These are phyloP conservation scores for Metarhizium humberi DNA, from an alignment of 2,329 filamentous ascomycete species.

Conservation along the genomic window DNA sequence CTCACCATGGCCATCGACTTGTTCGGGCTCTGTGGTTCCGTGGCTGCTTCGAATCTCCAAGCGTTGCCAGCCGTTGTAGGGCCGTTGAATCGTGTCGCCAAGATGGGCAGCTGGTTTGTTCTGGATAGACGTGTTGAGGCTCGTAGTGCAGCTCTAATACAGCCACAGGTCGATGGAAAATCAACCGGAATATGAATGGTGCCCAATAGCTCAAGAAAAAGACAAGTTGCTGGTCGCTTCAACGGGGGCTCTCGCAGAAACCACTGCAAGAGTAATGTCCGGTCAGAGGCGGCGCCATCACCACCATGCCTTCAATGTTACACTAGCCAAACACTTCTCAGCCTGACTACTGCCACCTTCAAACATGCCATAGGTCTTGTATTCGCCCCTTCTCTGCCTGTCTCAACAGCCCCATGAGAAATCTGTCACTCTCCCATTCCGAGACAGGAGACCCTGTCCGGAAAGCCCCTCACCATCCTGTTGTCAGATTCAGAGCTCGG, in stretches of 20 bases:
- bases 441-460: background rate
- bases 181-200: too few relatives aligned
- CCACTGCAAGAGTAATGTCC: background rate
- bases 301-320: conserved; percentile 3
- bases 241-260: background rate
- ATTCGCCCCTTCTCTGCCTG: background rate
- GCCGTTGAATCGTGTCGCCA: too few relatives aligned
- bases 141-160: background rate
- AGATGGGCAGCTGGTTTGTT: too few relatives aligned
- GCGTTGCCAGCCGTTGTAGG: too few relatives aligned
- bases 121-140: too few relatives aligned
- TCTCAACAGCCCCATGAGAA: background rate
- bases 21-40: too few relatives aligned
- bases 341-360: background rate
- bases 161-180: background rate
- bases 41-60: too few relatives aligned
- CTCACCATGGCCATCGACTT: conserved; percentile 5
- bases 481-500: background rate
- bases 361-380: background rate
- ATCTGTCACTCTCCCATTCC: background rate
- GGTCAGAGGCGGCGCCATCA: background rate
- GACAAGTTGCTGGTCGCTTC: background rate
- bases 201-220: too few relatives aligned
- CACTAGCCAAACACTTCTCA: background rate
- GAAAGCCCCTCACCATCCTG: background rate